Percentiles rank a stretch among this genome's conserved stretches.
These are phyloP conservation scores for Coccomyxa sp. DNA, from an alignment of 139 green algal species.

Conservation along the genomic window DNA sequence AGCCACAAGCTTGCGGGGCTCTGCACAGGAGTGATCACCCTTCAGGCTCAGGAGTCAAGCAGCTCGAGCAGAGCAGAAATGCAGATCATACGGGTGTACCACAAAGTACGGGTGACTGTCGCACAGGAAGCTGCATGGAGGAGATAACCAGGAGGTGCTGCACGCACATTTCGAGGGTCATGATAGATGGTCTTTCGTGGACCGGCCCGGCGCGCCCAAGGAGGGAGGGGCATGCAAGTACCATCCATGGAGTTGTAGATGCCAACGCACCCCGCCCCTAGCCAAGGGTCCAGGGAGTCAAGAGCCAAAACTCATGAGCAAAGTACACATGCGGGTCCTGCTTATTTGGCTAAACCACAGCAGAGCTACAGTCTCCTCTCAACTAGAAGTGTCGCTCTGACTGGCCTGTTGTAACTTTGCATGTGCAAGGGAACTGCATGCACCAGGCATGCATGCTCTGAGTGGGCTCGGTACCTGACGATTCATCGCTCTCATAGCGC, in stretches of 20 bases:
- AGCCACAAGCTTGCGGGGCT: not conserved
- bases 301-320: not conserved
- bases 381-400: not conserved
- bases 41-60: not conserved
- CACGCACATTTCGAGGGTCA: slow-evolving; percentile 61
- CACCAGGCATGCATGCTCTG: not conserved
- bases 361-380: not conserved
- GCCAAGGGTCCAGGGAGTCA: not conserved
- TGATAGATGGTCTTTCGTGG: slow-evolving; percentile 77
- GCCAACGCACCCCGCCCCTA: not conserved
- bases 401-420: not conserved
- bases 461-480: slow-evolving; percentile 41
- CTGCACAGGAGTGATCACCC: not conserved
- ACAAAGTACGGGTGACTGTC: not conserved
- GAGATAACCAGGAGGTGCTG: not conserved
- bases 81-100: too few relatives aligned
- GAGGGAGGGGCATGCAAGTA: slow-evolving; percentile 60
- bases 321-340: not conserved
- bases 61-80: not conserved
- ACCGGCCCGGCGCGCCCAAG: slow-evolving; percentile 73
- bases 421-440: too few relatives aligned
- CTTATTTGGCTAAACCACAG: not conserved
- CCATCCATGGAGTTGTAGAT: slow-evolving; percentile 42
- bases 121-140: not conserved
- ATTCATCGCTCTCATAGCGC: slow-evolving; percentile 62